These are phyloP conservation scores for Xylaria sp. DNA, from an alignment of 2,329 filamentous ascomycete species.

Conservation along the genomic window DNA sequence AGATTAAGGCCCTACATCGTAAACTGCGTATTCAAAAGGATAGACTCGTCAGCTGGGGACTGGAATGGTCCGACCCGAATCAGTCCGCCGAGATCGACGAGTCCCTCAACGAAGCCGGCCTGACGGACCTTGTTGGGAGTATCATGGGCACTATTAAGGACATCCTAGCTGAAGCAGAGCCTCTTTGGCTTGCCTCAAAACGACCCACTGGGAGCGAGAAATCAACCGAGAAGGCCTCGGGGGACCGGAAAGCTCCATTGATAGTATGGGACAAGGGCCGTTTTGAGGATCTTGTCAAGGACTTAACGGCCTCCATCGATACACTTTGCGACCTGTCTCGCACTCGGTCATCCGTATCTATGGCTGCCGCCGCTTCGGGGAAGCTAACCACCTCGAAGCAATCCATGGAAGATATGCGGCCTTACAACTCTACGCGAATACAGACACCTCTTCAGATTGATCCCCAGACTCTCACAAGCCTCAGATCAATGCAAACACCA, in stretches of 20 bases:
- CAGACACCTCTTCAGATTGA: slow-evolving; percentile 71
- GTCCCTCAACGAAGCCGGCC: slow-evolving; percentile 75
- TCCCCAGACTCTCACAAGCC: slow-evolving; percentile 62
- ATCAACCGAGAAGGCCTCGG: slow-evolving; percentile 52
- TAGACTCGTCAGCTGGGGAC: slow-evolving; percentile 80
- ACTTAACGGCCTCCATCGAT: slow-evolving; percentile 82
- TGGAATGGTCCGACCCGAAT: slow-evolving; percentile 81
- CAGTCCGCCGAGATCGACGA: slow-evolving; percentile 77
- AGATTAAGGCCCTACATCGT: slow-evolving; percentile 77
- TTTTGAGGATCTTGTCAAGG: slow-evolving; percentile 79
- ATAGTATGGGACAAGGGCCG: slow-evolving; percentile 76
- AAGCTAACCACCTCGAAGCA: slow-evolving; percentile 53
- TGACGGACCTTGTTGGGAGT: slow-evolving; percentile 81
- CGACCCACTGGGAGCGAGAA: slow-evolving; percentile 55
- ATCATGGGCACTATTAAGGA: slow-evolving; percentile 85
- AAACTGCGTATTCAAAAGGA: slow-evolving; percentile 85
- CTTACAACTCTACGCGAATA: slow-evolving; percentile 70
- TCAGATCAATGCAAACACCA: slow-evolving; percentile 56
- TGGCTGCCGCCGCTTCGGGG: slow-evolving; percentile 49
- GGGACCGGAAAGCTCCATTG: slow-evolving; percentile 65
- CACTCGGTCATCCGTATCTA: slow-evolving; percentile 64
- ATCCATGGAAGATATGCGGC: slow-evolving; percentile 58
- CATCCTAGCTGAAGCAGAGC: slow-evolving; percentile 79
- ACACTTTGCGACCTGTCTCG: slow-evolving; percentile 81
- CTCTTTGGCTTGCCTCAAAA: slow-evolving; percentile 73